phyloP scores from a whole-genome alignment of 441 rosid species.

The Metrosideros polymorpha region DNA sequence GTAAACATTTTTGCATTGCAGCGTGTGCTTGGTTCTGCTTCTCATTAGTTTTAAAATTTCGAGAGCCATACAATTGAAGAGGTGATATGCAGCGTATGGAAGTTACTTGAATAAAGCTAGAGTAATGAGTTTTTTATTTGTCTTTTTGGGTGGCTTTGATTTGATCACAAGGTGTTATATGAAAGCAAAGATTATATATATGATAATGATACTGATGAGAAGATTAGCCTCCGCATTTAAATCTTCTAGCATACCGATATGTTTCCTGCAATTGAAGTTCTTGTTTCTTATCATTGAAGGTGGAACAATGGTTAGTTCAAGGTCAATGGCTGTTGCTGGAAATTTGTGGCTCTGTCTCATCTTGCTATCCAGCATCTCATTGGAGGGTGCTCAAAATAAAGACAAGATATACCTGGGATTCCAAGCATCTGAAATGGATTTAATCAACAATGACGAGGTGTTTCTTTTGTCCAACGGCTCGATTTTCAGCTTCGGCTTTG shows the following conservation, averaged over 20 bases:
- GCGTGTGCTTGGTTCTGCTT: background rate
- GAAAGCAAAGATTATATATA: background rate
- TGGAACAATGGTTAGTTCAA: background rate
- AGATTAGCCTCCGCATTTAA: background rate
- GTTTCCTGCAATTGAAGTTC: background rate
- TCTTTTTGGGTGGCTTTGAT: background rate
- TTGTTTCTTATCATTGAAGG: background rate
- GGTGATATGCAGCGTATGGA: background rate
- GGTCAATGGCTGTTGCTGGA: background rate
- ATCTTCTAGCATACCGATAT: too few relatives aligned
- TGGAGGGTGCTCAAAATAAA: slow-evolving; percentile 20
- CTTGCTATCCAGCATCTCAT: slow-evolving; percentile 3
- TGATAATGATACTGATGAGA: background rate
- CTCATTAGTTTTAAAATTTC: background rate
- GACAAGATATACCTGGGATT: slow-evolving; percentile 43
- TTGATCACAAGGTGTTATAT: background rate
- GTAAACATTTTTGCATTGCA: background rate
- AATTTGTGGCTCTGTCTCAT: background rate
- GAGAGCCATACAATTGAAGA: background rate
- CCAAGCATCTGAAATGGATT: slow-evolving; percentile 60
- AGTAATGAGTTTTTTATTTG: background rate
- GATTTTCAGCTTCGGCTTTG: slow-evolving; percentile 50
- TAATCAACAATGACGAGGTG: slow-evolving; percentile 43
- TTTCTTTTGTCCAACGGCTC: slow-evolving; percentile 60
- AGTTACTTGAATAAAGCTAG: background rate